These are phyloP conservation scores for Trichoderma gracile DNA, from an alignment of 2,329 filamentous ascomycete genomes.

Conservation along the genomic window DNA sequence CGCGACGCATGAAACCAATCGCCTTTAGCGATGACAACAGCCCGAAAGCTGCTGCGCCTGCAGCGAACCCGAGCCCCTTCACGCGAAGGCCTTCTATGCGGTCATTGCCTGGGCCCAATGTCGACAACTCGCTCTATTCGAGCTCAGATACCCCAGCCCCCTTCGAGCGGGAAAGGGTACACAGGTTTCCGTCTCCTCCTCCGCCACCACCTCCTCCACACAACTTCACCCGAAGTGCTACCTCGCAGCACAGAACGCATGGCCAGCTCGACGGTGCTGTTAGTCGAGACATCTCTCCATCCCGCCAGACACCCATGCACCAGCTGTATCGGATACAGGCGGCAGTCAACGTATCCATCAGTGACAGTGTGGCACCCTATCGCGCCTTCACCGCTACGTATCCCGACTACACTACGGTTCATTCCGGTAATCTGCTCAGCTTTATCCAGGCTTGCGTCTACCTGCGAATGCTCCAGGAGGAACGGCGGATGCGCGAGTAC, in stretches of 20 bases:
- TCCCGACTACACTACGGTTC: slow-evolving; percentile 45
- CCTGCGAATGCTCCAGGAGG: slow-evolving; percentile 42
- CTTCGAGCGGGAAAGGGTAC: slow-evolving; percentile 1
- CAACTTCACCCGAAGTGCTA: neutral
- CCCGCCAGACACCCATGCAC: neutral
- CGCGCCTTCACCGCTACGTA: slow-evolving; percentile 46
- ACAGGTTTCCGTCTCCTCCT: neutral
- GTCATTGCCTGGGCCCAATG: slow-evolving; percentile 30
- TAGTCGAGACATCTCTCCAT: neutral
- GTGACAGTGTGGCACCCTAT: slow-evolving; percentile 35
- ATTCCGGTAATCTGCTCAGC: slow-evolving; percentile 40
- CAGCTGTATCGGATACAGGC: slow-evolving; percentile 29
- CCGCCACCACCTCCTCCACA: neutral
- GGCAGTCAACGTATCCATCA: slow-evolving; percentile 15
- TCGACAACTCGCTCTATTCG: slow-evolving; percentile 34
- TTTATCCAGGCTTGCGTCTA: slow-evolving; percentile 51
- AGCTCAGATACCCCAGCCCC: slow-evolving; percentile 37
- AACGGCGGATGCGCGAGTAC: slow-evolving; percentile 42
- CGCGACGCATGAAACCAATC: slow-evolving; percentile 34
- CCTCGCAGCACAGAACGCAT: neutral
- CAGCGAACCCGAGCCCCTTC: slow-evolving; percentile 2
- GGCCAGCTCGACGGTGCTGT: neutral
- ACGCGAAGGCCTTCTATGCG: slow-evolving; percentile 33
- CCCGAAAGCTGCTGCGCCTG: slow-evolving; percentile 27
- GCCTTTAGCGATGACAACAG: slow-evolving; percentile 29